Conservation (phyloP, 768 basidiomycete genomes). For the Sporobolomyces phaffii region DNA sequence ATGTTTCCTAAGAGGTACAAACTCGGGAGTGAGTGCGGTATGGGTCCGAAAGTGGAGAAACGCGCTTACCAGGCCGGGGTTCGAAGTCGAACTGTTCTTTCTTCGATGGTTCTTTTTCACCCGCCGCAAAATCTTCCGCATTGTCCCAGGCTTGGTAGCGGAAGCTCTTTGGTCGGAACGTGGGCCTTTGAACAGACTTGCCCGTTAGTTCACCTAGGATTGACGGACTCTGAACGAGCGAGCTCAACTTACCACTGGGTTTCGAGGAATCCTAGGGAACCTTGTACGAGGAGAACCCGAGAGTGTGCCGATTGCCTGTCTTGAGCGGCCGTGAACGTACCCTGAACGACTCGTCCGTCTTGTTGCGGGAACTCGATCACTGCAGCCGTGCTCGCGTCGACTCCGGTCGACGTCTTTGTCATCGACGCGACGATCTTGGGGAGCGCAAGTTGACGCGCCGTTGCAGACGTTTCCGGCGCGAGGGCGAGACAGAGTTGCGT, state of each 20-base stretch:
- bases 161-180: constrained; percentile 19
- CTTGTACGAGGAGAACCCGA: constrained; percentile 18
- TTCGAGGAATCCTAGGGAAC: constrained; percentile 24
- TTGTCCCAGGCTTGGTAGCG: constrained; percentile 10
- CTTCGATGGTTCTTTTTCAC: constrained; percentile 32
- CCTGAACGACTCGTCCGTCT: constrained; percentile 27
- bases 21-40: too few species aligned
- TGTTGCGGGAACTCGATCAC: constrained; percentile 19
- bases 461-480: background rate
- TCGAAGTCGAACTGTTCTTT: constrained; percentile 23
- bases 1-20: constrained; percentile 9
- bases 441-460: background rate
- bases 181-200: background rate
- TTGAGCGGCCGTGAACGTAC: constrained; percentile 16
- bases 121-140: background rate
- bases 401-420: constrained; percentile 19
- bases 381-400: constrained; percentile 27
- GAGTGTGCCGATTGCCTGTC: background rate
- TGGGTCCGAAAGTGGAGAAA: too few species aligned
- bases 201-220: background rate
- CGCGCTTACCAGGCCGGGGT: constrained; percentile 11
- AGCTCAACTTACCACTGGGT: constrained; percentile 8
- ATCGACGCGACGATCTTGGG: constrained; percentile 17
- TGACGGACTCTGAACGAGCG: background rate
- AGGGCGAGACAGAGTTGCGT: constrained; percentile 34